A percentile compares a stretch with the other conserved stretches of the same genome.
Evolutionary conservation across 2,329 filamentous ascomycete genomes (phyloP).

Genomic region (Dryadomyces quercivorus): DNA sequence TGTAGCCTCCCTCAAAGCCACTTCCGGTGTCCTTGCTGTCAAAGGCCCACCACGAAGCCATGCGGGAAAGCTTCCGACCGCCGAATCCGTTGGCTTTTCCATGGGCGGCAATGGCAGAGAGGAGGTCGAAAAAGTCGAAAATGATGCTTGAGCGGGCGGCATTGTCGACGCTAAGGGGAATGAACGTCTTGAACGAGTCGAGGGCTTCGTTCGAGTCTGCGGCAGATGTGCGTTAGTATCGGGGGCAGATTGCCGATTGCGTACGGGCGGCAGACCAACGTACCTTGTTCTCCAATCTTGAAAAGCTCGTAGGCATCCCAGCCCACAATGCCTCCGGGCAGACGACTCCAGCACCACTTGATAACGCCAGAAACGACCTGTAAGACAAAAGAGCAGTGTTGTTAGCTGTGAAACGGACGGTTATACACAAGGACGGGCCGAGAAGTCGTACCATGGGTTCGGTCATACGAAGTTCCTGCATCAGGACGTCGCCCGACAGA

Average conservation of each 20-base stretch:
- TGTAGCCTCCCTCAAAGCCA: conserved; percentile 92
- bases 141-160: conserved; percentile 78
- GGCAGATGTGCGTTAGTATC: not conserved
- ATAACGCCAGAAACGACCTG: conserved; percentile 86
- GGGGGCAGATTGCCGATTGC: not conserved
- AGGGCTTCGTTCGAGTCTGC: conserved; percentile 82
- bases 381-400: not conserved
- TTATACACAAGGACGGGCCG: not conserved
- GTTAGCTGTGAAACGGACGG: not conserved
- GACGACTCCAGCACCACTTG: conserved; percentile 97
- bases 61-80: conserved; percentile 83
- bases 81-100: conserved; percentile 88
- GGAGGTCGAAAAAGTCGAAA: conserved; percentile 89
- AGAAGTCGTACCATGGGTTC: conserved; percentile 69
- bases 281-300: conserved; percentile 84
- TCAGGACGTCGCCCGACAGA: conserved; percentile 56
- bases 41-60: conserved; percentile 98
- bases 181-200: conserved; percentile 92
- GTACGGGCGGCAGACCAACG: not conserved
- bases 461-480: conserved; percentile 80
- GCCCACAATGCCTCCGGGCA: conserved; percentile 81
- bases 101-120: conserved; percentile 83
- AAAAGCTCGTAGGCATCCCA: conserved; percentile 98
- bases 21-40: conserved; percentile 77
- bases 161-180: conserved; percentile 85